Evolutionary conservation across 139 green algal species (phyloP).

Genomic region (Coelastrella sp.): DNA sequence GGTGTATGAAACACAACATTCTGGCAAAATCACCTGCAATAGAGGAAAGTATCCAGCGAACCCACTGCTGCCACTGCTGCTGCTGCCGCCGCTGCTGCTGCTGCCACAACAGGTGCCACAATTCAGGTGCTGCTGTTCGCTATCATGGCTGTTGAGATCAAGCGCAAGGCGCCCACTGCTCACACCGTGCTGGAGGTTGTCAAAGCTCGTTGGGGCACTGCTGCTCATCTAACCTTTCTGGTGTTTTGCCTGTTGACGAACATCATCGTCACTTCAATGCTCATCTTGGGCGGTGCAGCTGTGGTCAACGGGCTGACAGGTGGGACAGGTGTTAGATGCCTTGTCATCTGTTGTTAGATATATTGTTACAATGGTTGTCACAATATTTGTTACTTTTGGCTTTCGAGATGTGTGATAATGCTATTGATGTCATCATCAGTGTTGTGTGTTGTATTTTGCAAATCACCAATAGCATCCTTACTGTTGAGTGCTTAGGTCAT

Average conservation of each 20-base stretch:
- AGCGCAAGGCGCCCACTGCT: conserved; percentile 90
- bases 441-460: neutral
- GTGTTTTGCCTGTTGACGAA: conserved; percentile 90
- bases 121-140: conserved; percentile 97
- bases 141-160: conserved; percentile 94
- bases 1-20: no score
- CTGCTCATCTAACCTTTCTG: conserved; percentile 86
- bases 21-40: neutral
- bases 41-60: neutral
- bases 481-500: no score
- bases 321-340: neutral
- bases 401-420: neutral
- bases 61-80: neutral
- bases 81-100: conserved; percentile 40
- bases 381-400: neutral
- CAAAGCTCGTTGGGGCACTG: conserved; percentile 74
- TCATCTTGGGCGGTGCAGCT: conserved; percentile 84
- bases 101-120: conserved; percentile 76
- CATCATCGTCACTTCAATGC: conserved; percentile 94
- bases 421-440: neutral
- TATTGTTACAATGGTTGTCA: neutral
- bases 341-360: neutral
- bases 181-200: conserved; percentile 96
- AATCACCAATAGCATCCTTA: neutral
- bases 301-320: conserved; percentile 41